These are phyloP conservation scores for Insectozyma bohioensis DNA, from an alignment of 1,139 yeast genomes.

Conservation along the genomic window DNA sequence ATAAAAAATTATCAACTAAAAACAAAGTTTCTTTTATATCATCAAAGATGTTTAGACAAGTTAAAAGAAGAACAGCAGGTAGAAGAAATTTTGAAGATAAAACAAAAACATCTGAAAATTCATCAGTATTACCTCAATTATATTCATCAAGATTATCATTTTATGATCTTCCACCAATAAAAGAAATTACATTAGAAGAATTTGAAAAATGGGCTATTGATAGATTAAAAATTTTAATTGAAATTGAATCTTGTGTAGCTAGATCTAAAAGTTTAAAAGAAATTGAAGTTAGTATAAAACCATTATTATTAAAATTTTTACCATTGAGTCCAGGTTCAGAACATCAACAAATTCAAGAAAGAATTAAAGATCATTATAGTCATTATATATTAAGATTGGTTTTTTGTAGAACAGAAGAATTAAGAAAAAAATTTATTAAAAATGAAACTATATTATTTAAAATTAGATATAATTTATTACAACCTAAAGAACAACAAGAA, in stretches of 20 bases:
- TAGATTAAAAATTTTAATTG: conserved; percentile 76
- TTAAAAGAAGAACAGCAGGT: conserved; percentile 74
- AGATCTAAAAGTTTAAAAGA: conserved; percentile 67
- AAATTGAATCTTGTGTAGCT: conserved; percentile 73
- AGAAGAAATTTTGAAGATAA: conserved; percentile 63
- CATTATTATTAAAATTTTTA: conserved; percentile 60
- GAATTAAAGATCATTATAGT: conserved; percentile 87
- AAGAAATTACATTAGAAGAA: conserved; percentile 86
- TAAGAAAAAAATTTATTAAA: conserved; percentile 73
- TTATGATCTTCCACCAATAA: conserved; percentile 72
- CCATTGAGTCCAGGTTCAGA: conserved; percentile 50
- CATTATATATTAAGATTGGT: conserved; percentile 87
- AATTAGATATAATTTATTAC: conserved; percentile 65
- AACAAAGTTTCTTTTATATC: too few relatives aligned
- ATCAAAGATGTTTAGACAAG: conserved; percentile 66
- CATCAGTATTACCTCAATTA: conserved; percentile 10
- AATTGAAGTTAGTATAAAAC: conserved; percentile 62
- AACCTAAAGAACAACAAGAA: conserved; percentile 66
- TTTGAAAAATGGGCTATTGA: conserved; percentile 97
- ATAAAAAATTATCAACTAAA: too few relatives aligned
- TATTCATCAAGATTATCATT: conserved; percentile 51
- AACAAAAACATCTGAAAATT: conserved; percentile 33
- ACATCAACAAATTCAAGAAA: conserved; percentile 43
- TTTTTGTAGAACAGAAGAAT: conserved; percentile 86
- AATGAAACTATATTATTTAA: conserved; percentile 76